A percentile compares a stretch with the other conserved stretches of the same genome.
Evolutionary conservation across 345 rosid species (phyloP).

Genomic region (Gossypium mustelinum): DNA sequence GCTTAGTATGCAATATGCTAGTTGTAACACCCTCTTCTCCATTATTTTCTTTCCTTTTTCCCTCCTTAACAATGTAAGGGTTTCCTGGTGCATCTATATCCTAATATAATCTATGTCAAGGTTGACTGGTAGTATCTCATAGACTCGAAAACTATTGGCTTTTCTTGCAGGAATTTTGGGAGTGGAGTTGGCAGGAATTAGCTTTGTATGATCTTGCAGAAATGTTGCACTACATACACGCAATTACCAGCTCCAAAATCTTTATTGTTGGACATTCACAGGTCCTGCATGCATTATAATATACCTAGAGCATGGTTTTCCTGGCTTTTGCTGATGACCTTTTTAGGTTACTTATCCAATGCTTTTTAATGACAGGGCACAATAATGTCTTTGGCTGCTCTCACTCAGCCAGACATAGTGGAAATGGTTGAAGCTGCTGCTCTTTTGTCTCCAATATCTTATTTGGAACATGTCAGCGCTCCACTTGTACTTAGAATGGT

Average conservation of each 20-base stretch:
- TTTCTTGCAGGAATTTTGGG: conserved; percentile 78
- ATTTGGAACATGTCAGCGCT: conserved; percentile 73
- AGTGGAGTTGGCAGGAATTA: conserved; percentile 97
- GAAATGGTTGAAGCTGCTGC: conserved; percentile 95
- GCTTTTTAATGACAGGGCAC: conserved; percentile 54
- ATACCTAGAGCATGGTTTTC: not conserved
- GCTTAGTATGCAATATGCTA: not conserved
- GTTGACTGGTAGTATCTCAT: not conserved
- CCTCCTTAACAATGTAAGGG: not conserved
- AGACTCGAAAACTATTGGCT: not conserved
- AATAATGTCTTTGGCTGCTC: conserved; percentile 85
- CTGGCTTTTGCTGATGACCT: not conserved
- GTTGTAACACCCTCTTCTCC: not conserved
- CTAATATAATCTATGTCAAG: not conserved
- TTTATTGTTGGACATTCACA: conserved; percentile 94
- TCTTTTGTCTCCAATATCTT: conserved; percentile 81
- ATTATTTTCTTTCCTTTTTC: not conserved
- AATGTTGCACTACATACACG: conserved; percentile 54
- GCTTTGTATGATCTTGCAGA: conserved; percentile 72
- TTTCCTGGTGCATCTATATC: not conserved
- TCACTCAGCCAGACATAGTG: conserved; percentile 60
- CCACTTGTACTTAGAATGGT: conserved; percentile 89
- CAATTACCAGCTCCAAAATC: conserved; percentile 54
- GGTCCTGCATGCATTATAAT: conserved; percentile 35
- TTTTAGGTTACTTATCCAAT: conserved; percentile 10